These are phyloP conservation scores for Ogataea ramenticola DNA, from an alignment of 805 yeast species.

Conservation along the genomic window DNA sequence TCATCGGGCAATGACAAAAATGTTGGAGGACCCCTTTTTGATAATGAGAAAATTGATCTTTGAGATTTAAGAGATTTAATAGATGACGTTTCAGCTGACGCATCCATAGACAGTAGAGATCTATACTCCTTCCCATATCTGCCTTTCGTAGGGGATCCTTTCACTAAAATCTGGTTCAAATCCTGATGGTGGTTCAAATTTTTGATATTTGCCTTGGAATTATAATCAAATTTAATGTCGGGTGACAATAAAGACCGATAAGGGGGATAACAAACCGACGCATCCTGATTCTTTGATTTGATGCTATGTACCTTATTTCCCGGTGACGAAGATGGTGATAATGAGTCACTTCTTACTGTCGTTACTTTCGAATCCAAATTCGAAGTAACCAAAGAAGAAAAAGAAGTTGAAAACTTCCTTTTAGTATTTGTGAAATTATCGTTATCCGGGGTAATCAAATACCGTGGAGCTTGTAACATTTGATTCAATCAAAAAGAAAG, in stretches of 20 bases:
- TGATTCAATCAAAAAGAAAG: neutral
- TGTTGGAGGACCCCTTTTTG: neutral
- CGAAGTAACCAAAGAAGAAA: neutral
- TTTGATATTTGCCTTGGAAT: slow-evolving; percentile 33
- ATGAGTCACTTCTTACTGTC: neutral
- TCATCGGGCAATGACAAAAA: slow-evolving; percentile 32
- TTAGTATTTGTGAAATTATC: neutral
- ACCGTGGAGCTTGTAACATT: neutral
- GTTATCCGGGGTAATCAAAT: neutral
- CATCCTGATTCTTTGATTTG: slow-evolving; percentile 3
- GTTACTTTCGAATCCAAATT: neutral
- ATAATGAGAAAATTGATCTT: slow-evolving; percentile 6
- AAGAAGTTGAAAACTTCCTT: neutral
- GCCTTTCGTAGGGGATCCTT: neutral
- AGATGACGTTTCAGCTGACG: slow-evolving; percentile 36
- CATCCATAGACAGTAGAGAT: slow-evolving; percentile 34
- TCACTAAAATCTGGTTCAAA: too few relatives aligned
- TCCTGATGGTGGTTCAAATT: neutral
- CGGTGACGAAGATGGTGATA: neutral
- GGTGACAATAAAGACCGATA: slow-evolving; percentile 48
- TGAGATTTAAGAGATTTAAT: slow-evolving; percentile 30
- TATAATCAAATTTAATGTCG: slow-evolving; percentile 41
- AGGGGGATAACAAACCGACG: slow-evolving; percentile 33
- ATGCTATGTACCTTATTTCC: neutral
- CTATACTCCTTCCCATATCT: slow-evolving; percentile 39